Base-by-base conservation (phyloP, 257 asterid genomes). In the Plantago ovata region DNA sequence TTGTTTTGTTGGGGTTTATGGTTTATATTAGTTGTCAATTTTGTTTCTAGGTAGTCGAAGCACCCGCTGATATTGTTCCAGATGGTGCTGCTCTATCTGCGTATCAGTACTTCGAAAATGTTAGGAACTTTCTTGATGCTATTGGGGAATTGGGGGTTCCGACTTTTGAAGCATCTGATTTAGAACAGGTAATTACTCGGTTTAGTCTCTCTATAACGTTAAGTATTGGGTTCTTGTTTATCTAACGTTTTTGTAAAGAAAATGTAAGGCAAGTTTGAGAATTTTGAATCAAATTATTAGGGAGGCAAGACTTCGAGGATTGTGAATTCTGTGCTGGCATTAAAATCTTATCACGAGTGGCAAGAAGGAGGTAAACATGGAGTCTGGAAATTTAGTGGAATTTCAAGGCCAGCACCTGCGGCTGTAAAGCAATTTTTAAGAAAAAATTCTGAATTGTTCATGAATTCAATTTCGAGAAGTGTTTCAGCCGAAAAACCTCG, bases 81-180 rank as follows among this genome's bases (percentile, higher is more conserved):
- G 95, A 92, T 68, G 98, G 95, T 41, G 93, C 92, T 70, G 85
- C 98, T 63, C 79, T 79, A 59, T 82, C 88, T 36, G 95, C 93
- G 46, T 84, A 71, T 65, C 96, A 87, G 46, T 85, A 92, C 81
- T 88, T 80, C 46, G 98, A 92, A 70, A 92, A 92, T 52, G 69
- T 88, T 62, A 80, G 91, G 69, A 92, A 85, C 76, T 92, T 92
- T 66, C 91, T 92, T 14, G 84, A 59, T 19, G 86, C 91, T 19
- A 67, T 82, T 53, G 85, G 74, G 73, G 81, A 82, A 47, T 74
- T 88, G 82, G 95, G 95, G 51, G 76, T 92, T 63, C 97, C 97
- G 14, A 75, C 94, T 19, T 92, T 92, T 52, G 94, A 92, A 75
- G 91, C 85, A 38, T 85, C 95, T 59, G 98, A 92, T 70, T 74